Evolutionary conservation across 768 basidiomycete species (phyloP), one percentile per base, ranked within the genome.

Genomic region (Amanita rubescens): DNA sequence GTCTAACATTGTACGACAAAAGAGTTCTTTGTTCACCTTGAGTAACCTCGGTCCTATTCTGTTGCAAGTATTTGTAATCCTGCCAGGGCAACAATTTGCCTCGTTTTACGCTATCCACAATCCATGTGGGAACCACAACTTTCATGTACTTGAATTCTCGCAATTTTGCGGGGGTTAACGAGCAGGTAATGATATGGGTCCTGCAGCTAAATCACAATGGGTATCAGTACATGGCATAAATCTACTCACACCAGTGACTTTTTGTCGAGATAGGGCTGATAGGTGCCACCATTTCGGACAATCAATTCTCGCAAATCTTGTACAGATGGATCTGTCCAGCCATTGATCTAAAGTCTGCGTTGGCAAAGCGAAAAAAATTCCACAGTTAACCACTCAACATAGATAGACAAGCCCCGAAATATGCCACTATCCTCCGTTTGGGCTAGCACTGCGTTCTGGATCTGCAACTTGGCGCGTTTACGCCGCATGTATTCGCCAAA

Each of bases 181-280:
- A 87, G 58, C 86, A 87, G 3, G 96, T 95, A 47, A 99, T 74
- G 60, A 99, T 85, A 65, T 96, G 94, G 0, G 94, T 95, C 27
- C 90, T 91, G 61, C 9, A 39, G 9, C 37, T 46, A 19, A 47
- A 17, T 33, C 44, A 12, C 59, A 25, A 20, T 12, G 14, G 37
- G 20, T 43, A 14, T 27, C 12, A 37, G 14, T 17, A 53, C 15
- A 3, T 37, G 53, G 22, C 7, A 51, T 17, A 20, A 25, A 1
- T 19, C 22, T 15, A 76, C 85, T 54, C 64, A 91, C 84, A 87
- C 86, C 15, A 82, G 61, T 19, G 81, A 72, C 68, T 91, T 87
- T 70, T 77, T 81, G 68, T 87, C 87, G 19, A 96, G 76, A 66
- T 94, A 95, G 0, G 92, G 80, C 24, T 87, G 87, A 57, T 84